Conservation (phyloP, 2,329 filamentous ascomycete species). For the Fusarium penzigii region DNA sequence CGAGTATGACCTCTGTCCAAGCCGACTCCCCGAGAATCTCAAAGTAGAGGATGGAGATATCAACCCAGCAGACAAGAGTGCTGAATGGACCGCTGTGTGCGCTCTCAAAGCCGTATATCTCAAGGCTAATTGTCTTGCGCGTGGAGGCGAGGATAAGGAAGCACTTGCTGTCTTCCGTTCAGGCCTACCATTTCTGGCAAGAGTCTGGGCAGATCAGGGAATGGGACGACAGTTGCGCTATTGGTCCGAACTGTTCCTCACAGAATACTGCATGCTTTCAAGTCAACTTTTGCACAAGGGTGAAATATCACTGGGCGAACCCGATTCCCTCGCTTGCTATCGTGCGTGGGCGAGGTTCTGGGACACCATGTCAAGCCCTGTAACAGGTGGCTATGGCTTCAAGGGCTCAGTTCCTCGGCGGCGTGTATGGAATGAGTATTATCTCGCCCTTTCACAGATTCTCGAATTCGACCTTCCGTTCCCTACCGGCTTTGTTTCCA, state of each 20-base stretch:
- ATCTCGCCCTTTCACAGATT: constrained; percentile 74
- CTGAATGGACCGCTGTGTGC: constrained; percentile 81
- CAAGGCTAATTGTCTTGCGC: constrained; percentile 64
- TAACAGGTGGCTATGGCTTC: constrained; percentile 58
- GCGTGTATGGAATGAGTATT: constrained; percentile 83
- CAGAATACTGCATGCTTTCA: constrained; percentile 71
- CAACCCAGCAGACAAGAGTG: constrained; percentile 53
- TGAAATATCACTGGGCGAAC: constrained; percentile 51
- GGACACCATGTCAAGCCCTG: constrained; percentile 50
- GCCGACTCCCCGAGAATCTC: constrained; percentile 64
- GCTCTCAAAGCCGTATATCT: constrained; percentile 78
- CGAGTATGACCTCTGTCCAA: constrained; percentile 60
- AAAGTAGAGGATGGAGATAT: constrained; percentile 55
- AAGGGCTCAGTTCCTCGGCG: constrained; percentile 61
- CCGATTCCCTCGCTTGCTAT: constrained; percentile 57
- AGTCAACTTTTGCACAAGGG: constrained; percentile 58
- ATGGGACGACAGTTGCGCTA: constrained; percentile 67
- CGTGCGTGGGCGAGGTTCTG: constrained; percentile 73
- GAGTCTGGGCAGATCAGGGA: constrained; percentile 50
- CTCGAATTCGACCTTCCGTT: constrained; percentile 67
- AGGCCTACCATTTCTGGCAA: constrained; percentile 62
- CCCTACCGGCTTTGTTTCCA: constrained; percentile 47
- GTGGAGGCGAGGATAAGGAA: constrained; percentile 51
- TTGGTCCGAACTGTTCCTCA: constrained; percentile 79
- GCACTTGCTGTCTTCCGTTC: constrained; percentile 68